Evolutionary conservation across 192 early-diverging fungal species (phyloP).

Genomic region (Rhizoclosmatium sp.): DNA sequence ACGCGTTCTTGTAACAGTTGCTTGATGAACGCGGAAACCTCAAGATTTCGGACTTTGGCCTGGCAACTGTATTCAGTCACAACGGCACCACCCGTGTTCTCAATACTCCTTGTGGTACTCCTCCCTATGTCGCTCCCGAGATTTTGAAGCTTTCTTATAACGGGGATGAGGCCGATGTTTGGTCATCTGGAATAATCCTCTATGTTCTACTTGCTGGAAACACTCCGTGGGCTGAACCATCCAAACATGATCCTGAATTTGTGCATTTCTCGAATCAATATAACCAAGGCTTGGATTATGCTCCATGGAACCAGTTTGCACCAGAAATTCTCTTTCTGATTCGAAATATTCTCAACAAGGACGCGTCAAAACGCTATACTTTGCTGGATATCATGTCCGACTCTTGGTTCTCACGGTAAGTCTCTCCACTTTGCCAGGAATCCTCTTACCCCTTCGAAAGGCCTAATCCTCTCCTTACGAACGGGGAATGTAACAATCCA

Average conservation of each 20-base stretch:
- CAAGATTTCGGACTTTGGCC: constrained; percentile 78
- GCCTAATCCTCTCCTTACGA: constrained; percentile 61
- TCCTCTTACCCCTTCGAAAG: constrained; percentile 32
- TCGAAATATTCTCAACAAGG: constrained; percentile 56
- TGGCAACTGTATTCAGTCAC: constrained; percentile 70
- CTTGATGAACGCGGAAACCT: constrained; percentile 65
- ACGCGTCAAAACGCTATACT: constrained; percentile 50
- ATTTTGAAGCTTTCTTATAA: constrained; percentile 64
- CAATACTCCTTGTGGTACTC: constrained; percentile 75
- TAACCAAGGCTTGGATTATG: constrained; percentile 44
- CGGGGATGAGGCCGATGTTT: constrained; percentile 72
- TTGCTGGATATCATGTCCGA: constrained; percentile 53
- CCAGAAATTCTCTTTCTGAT: constrained; percentile 46
- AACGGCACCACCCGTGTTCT: constrained; percentile 62
- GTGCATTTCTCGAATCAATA: constrained; percentile 50
- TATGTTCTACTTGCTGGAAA: constrained; percentile 76
- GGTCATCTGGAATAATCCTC: constrained; percentile 76
- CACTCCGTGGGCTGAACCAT: constrained; percentile 75
- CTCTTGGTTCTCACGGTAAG: constrained; percentile 63
- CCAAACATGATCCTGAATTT: constrained; percentile 65
- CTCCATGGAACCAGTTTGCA: constrained; percentile 62
- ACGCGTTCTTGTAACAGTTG: constrained; percentile 48
- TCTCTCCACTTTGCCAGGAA: background rate
- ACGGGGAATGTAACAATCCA: constrained; percentile 63
- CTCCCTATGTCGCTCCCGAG: constrained; percentile 70